Base-by-base conservation (phyloP, 1,284 basidiomycete genomes). In the Malassezia sp. region DNA sequence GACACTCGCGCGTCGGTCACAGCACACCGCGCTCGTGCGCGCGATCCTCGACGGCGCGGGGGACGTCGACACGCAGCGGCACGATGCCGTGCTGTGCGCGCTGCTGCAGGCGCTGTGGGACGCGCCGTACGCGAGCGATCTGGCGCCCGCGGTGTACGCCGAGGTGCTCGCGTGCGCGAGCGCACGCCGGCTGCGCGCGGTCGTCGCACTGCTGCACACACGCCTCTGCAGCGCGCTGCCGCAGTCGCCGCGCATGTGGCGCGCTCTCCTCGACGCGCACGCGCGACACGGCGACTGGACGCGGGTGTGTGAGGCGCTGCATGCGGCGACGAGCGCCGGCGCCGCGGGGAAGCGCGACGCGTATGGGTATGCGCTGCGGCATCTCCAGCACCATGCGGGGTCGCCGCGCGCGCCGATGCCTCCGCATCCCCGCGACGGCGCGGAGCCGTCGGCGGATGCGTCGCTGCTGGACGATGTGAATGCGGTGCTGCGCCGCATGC, bases 251-350 rank as follows among this genome's bases (percentile, higher is more conserved):
- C 32, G 14, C 18, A 20, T 39, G 15, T 49, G 47, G 47, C 47
- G 35, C n/a, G 36, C 47, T 14, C 11, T 49, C 41, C 35, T 49
- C 27, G 36, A 40, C 17, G 31, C 41, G 3, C 41, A 49, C 30
- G 41, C 26, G 9, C 23, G 21, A 1, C 30, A 36, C 12, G 15
- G 20, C 27, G 47, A 49, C 32, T 49, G 47, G 47, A 21, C 41
- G 20, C 27, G 35, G 10, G 35, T 49, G 15, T 35, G 38, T 9
- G 35, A 43, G n/a, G 36, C 20, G 17, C 38, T 49, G 23, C 39
- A 22, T 5, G 21, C 15, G 14, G 24, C 29, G 11, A 20, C 24
- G 6, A 29, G n/a, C 5, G 14, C 15, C 2, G 12, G 18, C 15
- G 23, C 20, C 9, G 9, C 30, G 15, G 20, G 17, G 17, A 15